Evolutionary conservation across 2,329 filamentous ascomycete genomes (phyloP), one percentile per base, ranked within the genome.

Genomic region (Colletotrichum brevisporum): DNA sequence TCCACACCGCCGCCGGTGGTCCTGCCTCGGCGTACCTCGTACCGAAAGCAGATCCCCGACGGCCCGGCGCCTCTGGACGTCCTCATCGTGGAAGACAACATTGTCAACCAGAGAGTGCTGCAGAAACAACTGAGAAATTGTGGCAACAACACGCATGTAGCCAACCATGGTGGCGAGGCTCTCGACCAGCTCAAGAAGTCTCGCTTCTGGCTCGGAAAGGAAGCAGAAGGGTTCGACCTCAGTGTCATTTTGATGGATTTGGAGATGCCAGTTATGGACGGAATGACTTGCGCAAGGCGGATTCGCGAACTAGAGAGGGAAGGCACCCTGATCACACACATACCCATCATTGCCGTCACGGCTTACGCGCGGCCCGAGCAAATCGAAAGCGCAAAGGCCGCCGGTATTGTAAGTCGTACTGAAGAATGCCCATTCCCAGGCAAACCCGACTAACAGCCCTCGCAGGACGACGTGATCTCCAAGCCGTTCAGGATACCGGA

Each of bases 231-330:
- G 2, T 79, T 84, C 9, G 85, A 89, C 55, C 85, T 93, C 26
- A 89, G 89, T 9, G 84, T 94, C 53, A 90, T 95, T 13, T 79
- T 95, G 6, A 94, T 95, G 92, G 93, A 95, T 75, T 84, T 94
- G 55, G 92, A 94, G 75, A 95, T 95, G 92, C 92, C 92, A 1
- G 86, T 94, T 51, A 94, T 94, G 92, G 92, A 95, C 74, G 93
- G 93, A 43, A 88, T 93, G 78, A 91, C 91, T 2, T 94, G 92
- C 71, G 90, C 92, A 13, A 84, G 86, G 50, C 87, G 83, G 69
- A 94, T 95, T 61, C 86, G 93, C 18, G 86, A 91, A 69, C 82
- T 93, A 18, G 91, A 95, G 76, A 81, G 80, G 56, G 83, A 88
- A 61, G 89, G 89, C 21, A 87, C 84, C 39, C 86, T 93, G 55